Evolutionary conservation across 495 filamentous ascomycete species (phyloP), one percentile per base, ranked within the genome.

Genomic region (Parachaetomium inaequale): DNA sequence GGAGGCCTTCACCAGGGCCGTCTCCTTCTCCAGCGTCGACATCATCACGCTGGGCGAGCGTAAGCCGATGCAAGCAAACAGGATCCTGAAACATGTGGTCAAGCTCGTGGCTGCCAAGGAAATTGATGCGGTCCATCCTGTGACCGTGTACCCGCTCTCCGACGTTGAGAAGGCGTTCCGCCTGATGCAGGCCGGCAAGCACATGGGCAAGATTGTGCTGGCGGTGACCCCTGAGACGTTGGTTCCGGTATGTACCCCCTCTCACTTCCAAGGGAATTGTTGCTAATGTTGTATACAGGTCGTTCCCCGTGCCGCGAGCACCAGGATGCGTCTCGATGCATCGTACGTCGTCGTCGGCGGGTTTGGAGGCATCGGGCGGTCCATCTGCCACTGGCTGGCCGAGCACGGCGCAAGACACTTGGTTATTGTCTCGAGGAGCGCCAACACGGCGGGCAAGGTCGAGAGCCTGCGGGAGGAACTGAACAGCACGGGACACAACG

Each of bases 321-420:
- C 60, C 26, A 63, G 72, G 5, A 68, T 81, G 4, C 66, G 68
- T 17, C 47, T 71, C 1, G 72, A 84, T 62, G 82, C 76, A 10
- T 76, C 79, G 1, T 88, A 88, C 62, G 67, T 89, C 14, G 73
- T 89, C 3, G 78, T 84, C 34, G 85, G 87, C 17, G 83, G 86
- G 10, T 79, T 87, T 3, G 84, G 87, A 4, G 87, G 86, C 14
- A 77, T 90, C 15, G 86, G 87, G 5, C 73, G 81, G 32, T 79
- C 81, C 14, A 74, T 89, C 43, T 75, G 83, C 7, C 75, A 69
- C 3, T 87, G 83, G 83, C 75, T 89, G 72, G 80, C 78, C 7
- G 68, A 76, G 17, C 78, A 79, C 28, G 86, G 86, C 6, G 88
- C 86, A 10, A 73, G 72, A 23, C 70, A 85, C 58, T 59, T 90